Percentiles rank a stretch among this genome's conserved stretches.
These are phyloP conservation scores for Paecilomyces dactylethromorphus DNA, from an alignment of 2,329 filamentous ascomycete species.

Conservation along the genomic window DNA sequence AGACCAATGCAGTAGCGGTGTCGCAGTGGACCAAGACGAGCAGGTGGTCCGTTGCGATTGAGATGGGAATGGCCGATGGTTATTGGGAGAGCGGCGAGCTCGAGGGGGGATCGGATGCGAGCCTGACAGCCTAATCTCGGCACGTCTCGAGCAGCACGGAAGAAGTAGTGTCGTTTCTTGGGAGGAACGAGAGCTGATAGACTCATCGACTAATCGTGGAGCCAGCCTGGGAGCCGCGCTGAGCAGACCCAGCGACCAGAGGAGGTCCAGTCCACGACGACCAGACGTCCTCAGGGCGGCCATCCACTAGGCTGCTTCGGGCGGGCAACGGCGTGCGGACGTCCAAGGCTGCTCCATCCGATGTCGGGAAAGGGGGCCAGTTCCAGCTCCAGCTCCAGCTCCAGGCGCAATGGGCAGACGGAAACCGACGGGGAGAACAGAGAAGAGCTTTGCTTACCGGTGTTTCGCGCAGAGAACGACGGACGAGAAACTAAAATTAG, in stretches of 20 bases:
- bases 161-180: too few species aligned
- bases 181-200: too few species aligned
- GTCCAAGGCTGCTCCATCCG: background rate
- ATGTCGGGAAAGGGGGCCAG: background rate
- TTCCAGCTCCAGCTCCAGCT: background rate
- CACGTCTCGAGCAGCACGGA: too few species aligned
- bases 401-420: too few species aligned
- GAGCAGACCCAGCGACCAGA: too few species aligned
- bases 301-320: background rate
- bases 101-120: background rate
- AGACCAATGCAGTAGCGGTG: background rate
- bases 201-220: too few species aligned
- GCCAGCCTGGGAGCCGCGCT: too few species aligned
- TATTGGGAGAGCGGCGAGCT: background rate
- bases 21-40: background rate
- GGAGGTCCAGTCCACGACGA: too few species aligned
- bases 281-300: background rate
- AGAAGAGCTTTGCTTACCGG: background rate
- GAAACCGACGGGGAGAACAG: background rate
- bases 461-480: background rate
- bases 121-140: background rate
- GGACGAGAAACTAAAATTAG: background rate
- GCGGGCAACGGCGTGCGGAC: background rate
- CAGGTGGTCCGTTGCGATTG: background rate
- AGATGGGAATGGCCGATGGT: background rate